Percentiles rank a stretch among this genome's conserved stretches.
phyloP scores from a whole-genome alignment of 805 yeast genomes.

The Scheffersomyces amazonensis region DNA sequence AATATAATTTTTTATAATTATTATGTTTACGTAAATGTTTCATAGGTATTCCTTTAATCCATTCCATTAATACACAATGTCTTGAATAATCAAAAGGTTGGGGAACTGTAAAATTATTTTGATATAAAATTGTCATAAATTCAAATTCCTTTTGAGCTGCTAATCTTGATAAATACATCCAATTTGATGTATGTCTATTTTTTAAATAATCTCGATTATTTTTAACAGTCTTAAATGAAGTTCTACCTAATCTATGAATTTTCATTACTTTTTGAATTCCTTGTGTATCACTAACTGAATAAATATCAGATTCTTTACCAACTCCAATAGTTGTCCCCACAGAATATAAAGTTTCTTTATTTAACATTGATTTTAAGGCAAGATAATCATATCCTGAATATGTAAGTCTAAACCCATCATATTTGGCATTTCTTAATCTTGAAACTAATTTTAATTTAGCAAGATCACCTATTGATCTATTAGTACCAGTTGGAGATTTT shows the following conservation, averaged over 20 bases:
- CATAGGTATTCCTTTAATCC: conserved; percentile 89
- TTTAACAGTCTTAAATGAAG: conserved; percentile 88
- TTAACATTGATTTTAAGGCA: conserved; percentile 81
- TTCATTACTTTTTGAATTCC: conserved; percentile 74
- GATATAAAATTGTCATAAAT: conserved; percentile 74
- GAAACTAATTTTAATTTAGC: conserved; percentile 83
- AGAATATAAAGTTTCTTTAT: conserved; percentile 68
- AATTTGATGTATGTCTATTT: conserved; percentile 69
- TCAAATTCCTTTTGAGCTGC: conserved; percentile 93
- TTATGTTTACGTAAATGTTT: conserved; percentile 71
- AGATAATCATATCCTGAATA: conserved; percentile 90
- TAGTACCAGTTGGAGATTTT: conserved; percentile 72
- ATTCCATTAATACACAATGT: conserved; percentile 91
- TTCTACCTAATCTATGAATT: conserved; percentile 90
- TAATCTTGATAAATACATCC: conserved; percentile 89
- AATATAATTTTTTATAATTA: conserved; percentile 69
- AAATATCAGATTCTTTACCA: conserved; percentile 96
- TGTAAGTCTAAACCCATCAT: conserved; percentile 90
- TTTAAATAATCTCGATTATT: conserved; percentile 89
- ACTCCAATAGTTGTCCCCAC: conserved; percentile 90
- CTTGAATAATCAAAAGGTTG: conserved; percentile 85
- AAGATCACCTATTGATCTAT: conserved; percentile 74
- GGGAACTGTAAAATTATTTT: conserved; percentile 83
- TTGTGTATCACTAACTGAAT: conserved; percentile 66
- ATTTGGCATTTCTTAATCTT: conserved; percentile 81